Evolutionary conservation across 2,329 filamentous ascomycete species (phyloP), one percentile per base, ranked within the genome.

Genomic region (Leptographium galeiforme): DNA sequence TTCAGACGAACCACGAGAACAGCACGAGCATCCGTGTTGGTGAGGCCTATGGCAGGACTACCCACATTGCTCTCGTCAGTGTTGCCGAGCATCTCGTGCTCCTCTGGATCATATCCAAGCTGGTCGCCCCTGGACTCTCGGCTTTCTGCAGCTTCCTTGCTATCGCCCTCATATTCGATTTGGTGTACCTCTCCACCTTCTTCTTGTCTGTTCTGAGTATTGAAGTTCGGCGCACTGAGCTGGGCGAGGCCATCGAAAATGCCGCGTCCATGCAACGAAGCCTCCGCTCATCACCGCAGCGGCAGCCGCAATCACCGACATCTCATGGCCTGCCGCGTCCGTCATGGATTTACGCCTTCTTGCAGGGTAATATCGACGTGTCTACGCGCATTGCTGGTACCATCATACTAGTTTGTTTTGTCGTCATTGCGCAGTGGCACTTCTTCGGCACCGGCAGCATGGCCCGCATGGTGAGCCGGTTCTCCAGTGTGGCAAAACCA

Each of bases 181-280:
- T 86, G 57, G 81, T 89, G 61, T 89, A 86, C 61, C 73, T 89
- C 25, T 76, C 87, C 8, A 90, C 86, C 0, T 90, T 89, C 67
- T 90, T 91, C 62, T 72, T 89, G 4, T 81, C 86, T 1, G 85
- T 91, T 13, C 71, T 91, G 30, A 89, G 85, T 61, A 82, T 91
- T 45, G 87, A 91, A 64, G 85, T 91, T 11, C 78, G 82, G 25
- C 76, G 87, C 59, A 80, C 85, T 54, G 87, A 91, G 67, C 75
- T 91, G 0, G 81, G 82, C 59, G 86, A 91, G 63, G 82, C 84
- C 2, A 69, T 90, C 11, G 79, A 72, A 12, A 82, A 77, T 59
- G 75, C 72, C 2, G 72, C 73, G 1, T 70, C 74, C 41, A 69
- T 70, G 14, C 67, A 68, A 51, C 66, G 67, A 38, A 58, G 52